Conservation (phyloP, 2,329 filamentous ascomycete genomes). For the Diaporthe citri region DNA sequence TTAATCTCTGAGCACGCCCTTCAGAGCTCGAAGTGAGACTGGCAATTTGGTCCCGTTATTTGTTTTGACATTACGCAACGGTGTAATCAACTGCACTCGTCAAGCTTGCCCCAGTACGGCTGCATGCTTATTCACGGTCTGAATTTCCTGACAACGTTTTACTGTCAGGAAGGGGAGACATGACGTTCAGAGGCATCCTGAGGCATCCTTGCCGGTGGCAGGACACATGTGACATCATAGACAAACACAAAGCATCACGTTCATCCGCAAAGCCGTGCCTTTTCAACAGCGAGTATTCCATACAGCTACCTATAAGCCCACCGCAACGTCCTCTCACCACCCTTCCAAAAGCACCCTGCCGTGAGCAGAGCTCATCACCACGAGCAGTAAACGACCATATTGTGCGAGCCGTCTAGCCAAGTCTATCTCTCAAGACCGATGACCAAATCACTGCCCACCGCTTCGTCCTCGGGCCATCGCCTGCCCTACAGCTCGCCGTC, state of each 20-base stretch:
- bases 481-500: not conserved
- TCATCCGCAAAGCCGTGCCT: not conserved
- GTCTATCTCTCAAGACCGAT: constrained; percentile 35
- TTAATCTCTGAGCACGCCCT: not conserved
- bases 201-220: not conserved
- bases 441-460: not conserved
- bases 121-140: not conserved
- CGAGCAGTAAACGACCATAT: not conserved
- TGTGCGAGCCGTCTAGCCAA: constrained; percentile 31
- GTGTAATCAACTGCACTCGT: not conserved
- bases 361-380: constrained; percentile 1
- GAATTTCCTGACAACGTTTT: not conserved
- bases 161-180: not conserved
- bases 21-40: not conserved
- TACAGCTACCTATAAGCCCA: constrained; percentile 32
- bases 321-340: not conserved
- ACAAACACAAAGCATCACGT: not conserved
- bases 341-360: constrained; percentile 5
- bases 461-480: not conserved
- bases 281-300: constrained; percentile 31
- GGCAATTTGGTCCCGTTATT: too few relatives aligned
- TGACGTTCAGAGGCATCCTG: not conserved
- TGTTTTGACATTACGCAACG: not conserved
- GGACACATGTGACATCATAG: not conserved
- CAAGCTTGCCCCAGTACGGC: not conserved